Evolutionary conservation across 2,329 filamentous ascomycete species (phyloP).

Genomic region (Colletotrichum simmondsii): DNA sequence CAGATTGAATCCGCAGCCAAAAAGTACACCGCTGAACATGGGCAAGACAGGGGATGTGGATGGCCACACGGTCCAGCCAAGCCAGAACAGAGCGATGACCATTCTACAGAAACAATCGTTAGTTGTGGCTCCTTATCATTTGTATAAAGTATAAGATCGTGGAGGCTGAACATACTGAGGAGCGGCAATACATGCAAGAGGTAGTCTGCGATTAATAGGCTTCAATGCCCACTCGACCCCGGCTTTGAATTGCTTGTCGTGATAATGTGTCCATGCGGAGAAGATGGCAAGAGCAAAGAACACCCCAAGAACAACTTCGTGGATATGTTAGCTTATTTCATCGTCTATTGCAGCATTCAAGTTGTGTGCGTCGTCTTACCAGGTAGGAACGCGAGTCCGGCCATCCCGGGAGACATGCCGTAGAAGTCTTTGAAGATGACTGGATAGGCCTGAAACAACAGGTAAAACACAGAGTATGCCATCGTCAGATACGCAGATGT

Average conservation of each 20-base stretch:
- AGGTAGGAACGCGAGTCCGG: slow-evolving; percentile 59
- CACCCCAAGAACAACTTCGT: slow-evolving; percentile 38
- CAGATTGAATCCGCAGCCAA: slow-evolving; percentile 48
- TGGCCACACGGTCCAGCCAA: slow-evolving; percentile 66
- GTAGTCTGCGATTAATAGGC: slow-evolving; percentile 46
- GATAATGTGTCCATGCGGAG: slow-evolving; percentile 41
- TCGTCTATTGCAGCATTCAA: slow-evolving; percentile 44
- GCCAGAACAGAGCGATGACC: slow-evolving; percentile 68
- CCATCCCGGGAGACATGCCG: slow-evolving; percentile 57
- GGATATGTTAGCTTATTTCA: not conserved
- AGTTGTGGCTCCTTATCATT: not conserved
- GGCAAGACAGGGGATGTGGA: slow-evolving; percentile 46
- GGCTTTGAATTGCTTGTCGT: slow-evolving; percentile 38
- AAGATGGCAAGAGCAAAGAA: slow-evolving; percentile 30
- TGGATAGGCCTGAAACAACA: slow-evolving; percentile 63
- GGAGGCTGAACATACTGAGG: slow-evolving; percentile 60
- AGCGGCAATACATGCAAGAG: slow-evolving; percentile 67
- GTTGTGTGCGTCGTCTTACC: slow-evolving; percentile 47
- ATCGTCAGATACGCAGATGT: slow-evolving; percentile 61
- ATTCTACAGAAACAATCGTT: slow-evolving; percentile 45
- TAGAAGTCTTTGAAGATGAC: slow-evolving; percentile 58
- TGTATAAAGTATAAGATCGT: fast-evolving
- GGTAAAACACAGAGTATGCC: slow-evolving; percentile 62
- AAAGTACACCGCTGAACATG: slow-evolving; percentile 55
- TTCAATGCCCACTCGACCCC: slow-evolving; percentile 45